Evolutionary conservation across 129 eudicot genomes (phyloP), one percentile per base, ranked within the genome.

Genomic region (Artemisia tridentata): DNA sequence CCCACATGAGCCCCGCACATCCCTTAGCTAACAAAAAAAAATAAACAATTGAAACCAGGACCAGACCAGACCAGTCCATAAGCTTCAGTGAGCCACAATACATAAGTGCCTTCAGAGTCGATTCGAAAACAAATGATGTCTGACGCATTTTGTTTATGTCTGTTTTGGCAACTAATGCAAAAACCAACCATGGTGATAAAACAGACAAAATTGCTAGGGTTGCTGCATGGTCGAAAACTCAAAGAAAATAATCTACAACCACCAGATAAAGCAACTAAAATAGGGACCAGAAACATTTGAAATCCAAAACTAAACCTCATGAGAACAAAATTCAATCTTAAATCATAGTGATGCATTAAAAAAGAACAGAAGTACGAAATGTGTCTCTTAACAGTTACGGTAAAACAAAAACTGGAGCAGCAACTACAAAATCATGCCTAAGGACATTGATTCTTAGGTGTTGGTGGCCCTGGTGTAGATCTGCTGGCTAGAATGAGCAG

Each of bases 381-480:
- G 3, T 2, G 67, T 15, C 50, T 66, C 73, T 49, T 45, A 55
- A 66, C 14, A 45, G 43, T 45, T 67, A 27, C 74, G 46, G 7
- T 46, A 57, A 13, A 75, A 12, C 59, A 58, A n/a, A 75, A 76
- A 48, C 53, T 29, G 3, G 19, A 67, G 27, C 53, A 58, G 0
- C 59, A 75, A 67, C 41, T 9, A 27, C 17, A 67, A 56, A 12
- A 67, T 0, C 66, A 66, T 17, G 73, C 23, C 41, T 29, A 41
- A 3, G 2, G 65, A 10, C 54, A 21, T 25, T 14, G 9, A 58
- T 7, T 68, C 50, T 63, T 71, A 84, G 63, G 93, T 87, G 59
- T 84, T 87, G 10, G 93, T 87, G 51, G 93, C 93, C 82, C 93
- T 87, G 65, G 93, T 87, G 61, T 84, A 87, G 56, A 87, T 87